A percentile compares a stretch with the other conserved stretches of the same genome.
These are phyloP conservation scores for Hypomyces rosellus DNA, from an alignment of 2,329 filamentous ascomycete species.

Conservation along the genomic window DNA sequence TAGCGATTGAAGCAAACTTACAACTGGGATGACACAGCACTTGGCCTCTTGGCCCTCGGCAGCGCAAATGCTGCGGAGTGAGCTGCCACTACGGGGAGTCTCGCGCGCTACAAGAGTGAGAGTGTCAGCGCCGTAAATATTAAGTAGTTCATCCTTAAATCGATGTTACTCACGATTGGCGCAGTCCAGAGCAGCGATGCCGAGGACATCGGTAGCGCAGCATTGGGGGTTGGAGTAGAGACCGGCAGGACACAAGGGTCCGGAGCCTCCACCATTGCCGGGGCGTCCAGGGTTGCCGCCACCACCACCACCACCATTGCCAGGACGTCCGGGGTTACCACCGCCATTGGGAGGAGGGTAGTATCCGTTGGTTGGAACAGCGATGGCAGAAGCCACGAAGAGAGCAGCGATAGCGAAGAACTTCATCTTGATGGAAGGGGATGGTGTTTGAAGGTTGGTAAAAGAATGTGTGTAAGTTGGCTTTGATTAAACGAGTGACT, in stretches of 20 bases:
- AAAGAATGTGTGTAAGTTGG: no score
- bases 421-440: constrained; percentile 13
- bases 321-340: no score
- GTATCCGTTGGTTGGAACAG: constrained; percentile 7
- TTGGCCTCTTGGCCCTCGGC: background rate
- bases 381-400: constrained; percentile 11
- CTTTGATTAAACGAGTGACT: no score
- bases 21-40: constrained; percentile 13
- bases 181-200: constrained; percentile 10
- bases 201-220: constrained; percentile 9
- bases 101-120: background rate
- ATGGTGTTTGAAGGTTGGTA: constrained; percentile 1
- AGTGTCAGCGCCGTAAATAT: background rate
- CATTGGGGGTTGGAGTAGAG: constrained; percentile 13
- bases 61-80: constrained; percentile 9
- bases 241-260: background rate
- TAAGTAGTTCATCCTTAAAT: no score
- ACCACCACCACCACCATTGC: no score
- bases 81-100: background rate
- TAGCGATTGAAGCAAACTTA: background rate
- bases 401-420: constrained; percentile 13
- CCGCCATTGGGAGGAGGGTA: background rate
- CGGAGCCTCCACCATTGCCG: no score
- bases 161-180: constrained; percentile 7
- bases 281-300: no score